Evolutionary conservation across 192 early-diverging fungal genomes (phyloP).

Genomic region (Linnemannia elongata): DNA sequence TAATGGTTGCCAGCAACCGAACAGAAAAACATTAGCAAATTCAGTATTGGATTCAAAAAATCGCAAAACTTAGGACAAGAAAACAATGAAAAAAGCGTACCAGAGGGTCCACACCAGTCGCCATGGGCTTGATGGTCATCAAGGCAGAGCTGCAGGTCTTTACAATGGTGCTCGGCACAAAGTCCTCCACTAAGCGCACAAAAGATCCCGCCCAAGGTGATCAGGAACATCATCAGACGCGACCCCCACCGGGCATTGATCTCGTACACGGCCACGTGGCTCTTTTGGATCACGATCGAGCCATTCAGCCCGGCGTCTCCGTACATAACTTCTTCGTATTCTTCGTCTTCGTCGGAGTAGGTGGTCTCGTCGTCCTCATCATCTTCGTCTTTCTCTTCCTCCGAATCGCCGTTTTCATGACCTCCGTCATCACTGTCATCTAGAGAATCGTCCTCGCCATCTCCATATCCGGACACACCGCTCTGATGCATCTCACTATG

Average conservation of each 20-base stretch:
- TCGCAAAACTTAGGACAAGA: background rate
- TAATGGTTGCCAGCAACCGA: background rate
- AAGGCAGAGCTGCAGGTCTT: slow-evolving; percentile 34
- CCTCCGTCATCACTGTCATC: background rate
- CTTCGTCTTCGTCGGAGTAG: background rate
- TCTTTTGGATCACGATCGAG: slow-evolving; percentile 29
- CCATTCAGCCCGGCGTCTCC: background rate
- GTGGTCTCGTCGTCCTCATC: background rate
- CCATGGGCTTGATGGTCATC: slow-evolving; percentile 29
- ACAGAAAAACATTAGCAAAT: slow-evolving; percentile 4
- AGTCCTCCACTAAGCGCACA: slow-evolving; percentile 26
- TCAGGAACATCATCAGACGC: slow-evolving; percentile 40
- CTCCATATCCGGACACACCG: background rate
- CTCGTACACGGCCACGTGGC: slow-evolving; percentile 51
- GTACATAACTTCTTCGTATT: background rate
- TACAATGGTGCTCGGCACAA: slow-evolving; percentile 40
- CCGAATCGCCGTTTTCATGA: background rate
- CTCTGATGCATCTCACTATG: background rate
- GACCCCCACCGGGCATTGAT: slow-evolving; percentile 51
- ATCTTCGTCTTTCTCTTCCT: background rate
- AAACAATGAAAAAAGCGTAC: slow-evolving; percentile 15
- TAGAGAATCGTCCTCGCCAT: background rate
- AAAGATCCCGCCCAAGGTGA: slow-evolving; percentile 21
- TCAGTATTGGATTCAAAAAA: background rate
- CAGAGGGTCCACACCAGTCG: slow-evolving; percentile 50